Evolutionary conservation across 768 basidiomycete genomes (phyloP).

Genomic region (Lactarius sp.): DNA sequence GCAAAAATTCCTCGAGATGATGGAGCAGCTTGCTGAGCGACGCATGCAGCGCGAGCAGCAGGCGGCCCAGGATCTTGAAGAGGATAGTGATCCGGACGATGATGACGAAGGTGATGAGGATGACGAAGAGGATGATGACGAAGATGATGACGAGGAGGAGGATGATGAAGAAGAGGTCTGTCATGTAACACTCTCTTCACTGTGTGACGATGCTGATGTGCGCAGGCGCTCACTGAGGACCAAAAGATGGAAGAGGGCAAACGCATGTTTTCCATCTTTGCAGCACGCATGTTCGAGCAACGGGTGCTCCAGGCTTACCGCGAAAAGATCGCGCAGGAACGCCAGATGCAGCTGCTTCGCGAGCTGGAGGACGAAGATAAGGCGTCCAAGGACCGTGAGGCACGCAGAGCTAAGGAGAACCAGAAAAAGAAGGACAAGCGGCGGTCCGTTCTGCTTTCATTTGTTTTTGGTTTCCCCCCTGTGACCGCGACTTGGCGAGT

Average conservation of each 20-base stretch:
- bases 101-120: slow-evolving; percentile 48
- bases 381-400: slow-evolving; percentile 77
- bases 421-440: slow-evolving; percentile 99
- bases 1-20: slow-evolving; percentile 99
- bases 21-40: slow-evolving; percentile 96
- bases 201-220: slow-evolving; percentile 20
- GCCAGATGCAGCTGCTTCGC: slow-evolving; percentile 86
- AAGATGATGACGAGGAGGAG: slow-evolving; percentile 49
- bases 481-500: slow-evolving; percentile 6
- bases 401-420: slow-evolving; percentile 87
- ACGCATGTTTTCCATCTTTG: slow-evolving; percentile 99
- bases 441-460: slow-evolving; percentile 46
- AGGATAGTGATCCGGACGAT: slow-evolving; percentile 46
- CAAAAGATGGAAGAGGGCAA: slow-evolving; percentile 99
- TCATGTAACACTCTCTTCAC: slow-evolving; percentile 7
- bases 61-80: slow-evolving; percentile 42
- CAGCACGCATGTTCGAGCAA: slow-evolving; percentile 99
- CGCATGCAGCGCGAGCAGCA: slow-evolving; percentile 88
- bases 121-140: slow-evolving; percentile 47
- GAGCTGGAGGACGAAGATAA: slow-evolving; percentile 97
- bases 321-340: slow-evolving; percentile 94
- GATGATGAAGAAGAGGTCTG: slow-evolving; percentile 39
- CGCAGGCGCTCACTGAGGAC: slow-evolving; percentile 82
- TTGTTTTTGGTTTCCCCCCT: slow-evolving; percentile 13
- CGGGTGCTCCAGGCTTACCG: slow-evolving; percentile 94